These are phyloP conservation scores for Delitschia confertaspora DNA, from an alignment of 495 filamentous ascomycete species.

Conservation along the genomic window DNA sequence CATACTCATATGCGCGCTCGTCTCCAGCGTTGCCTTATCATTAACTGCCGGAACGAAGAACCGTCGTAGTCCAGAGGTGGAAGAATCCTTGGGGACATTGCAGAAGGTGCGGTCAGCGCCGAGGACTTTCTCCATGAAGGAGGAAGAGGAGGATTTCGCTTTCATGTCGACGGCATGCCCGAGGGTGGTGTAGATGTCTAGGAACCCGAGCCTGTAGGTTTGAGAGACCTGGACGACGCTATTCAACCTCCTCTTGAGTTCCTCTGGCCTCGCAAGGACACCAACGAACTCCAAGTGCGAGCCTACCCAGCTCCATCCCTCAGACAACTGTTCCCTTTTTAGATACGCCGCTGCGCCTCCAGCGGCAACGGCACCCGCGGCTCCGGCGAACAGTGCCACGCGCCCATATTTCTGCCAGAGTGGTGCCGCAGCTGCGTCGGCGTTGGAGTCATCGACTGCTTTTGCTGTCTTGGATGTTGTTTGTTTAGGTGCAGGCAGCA, in stretches of 20 bases:
- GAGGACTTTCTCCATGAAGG: slow-evolving; percentile 39
- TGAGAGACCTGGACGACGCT: slow-evolving; percentile 48
- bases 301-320: slow-evolving; percentile 68
- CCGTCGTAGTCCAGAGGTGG: slow-evolving; percentile 25
- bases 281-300: slow-evolving; percentile 95
- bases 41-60: slow-evolving; percentile 65
- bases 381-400: slow-evolving; percentile 74
- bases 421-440: slow-evolving; percentile 47
- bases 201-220: slow-evolving; percentile 55
- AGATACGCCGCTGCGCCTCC: slow-evolving; percentile 73
- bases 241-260: slow-evolving; percentile 59
- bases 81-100: slow-evolving; percentile 59
- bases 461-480: slow-evolving; percentile 5
- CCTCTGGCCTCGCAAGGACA: slow-evolving; percentile 67
- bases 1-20: slow-evolving; percentile 78
- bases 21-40: slow-evolving; percentile 68
- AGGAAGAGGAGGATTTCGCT: slow-evolving; percentile 34
- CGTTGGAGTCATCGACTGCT: slow-evolving; percentile 33
- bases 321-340: slow-evolving; percentile 65
- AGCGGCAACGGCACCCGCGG: slow-evolving; percentile 72
- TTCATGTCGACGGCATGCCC: slow-evolving; percentile 47
- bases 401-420: slow-evolving; percentile 68
- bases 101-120: slow-evolving; percentile 73
- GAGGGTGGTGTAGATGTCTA: slow-evolving; percentile 75
- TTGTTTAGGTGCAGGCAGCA: slow-evolving; percentile 28